Base-by-base conservation (phyloP, 2,329 filamentous ascomycete genomes). In the Penicillium olsonii region DNA sequence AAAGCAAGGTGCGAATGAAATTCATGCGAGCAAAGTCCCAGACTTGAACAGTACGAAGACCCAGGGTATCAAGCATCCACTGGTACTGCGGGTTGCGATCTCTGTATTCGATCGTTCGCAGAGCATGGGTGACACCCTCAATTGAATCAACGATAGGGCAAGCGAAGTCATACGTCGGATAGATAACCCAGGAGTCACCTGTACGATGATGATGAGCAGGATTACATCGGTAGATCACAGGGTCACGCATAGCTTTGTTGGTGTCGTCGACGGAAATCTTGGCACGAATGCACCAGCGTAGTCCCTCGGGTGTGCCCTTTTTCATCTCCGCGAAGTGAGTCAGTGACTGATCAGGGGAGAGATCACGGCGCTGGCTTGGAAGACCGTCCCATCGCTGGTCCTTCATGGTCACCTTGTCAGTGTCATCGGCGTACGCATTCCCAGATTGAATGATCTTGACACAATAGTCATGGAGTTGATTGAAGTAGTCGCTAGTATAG, bases 171-270 rank as follows among this genome's bases (percentile, higher is more conserved):
- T 86, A 86, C 15, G 82, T 86, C 1, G 83, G 83, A 67, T 86
- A 86, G 60, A 84, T 80, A 68, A 84, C 85, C 82, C 83, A 86
- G 53, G 77, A 80, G 41, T 68, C 70, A n/a, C 82, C 83, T 5
- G 83, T 86, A 45, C 84, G 80, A 69, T 84, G 83, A 63, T 86
- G 84, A 10, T 77, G 70, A 41, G 79, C 68, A 5, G 82, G 78
- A 65, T 95, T 96, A 82, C 91, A 96, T 59, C 94, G 87, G 80
- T 96, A 97, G 71, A 99, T 95, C 72, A 97, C 92, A 12, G 94
- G 94, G 71, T 99, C 94, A 58, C 94, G 84, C 83, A 97, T 86
- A 45, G 94, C 90, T 74, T 95, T 95, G 79, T 99, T 97, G 57
- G 88, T 88, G 74, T 94, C 88, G 71, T 95, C 89, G 61, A 88